A percentile compares a stretch with the other conserved stretches of the same genome.
Evolutionary conservation across 495 filamentous ascomycete genomes (phyloP).

Genomic region (Daldinia caldariorum): DNA sequence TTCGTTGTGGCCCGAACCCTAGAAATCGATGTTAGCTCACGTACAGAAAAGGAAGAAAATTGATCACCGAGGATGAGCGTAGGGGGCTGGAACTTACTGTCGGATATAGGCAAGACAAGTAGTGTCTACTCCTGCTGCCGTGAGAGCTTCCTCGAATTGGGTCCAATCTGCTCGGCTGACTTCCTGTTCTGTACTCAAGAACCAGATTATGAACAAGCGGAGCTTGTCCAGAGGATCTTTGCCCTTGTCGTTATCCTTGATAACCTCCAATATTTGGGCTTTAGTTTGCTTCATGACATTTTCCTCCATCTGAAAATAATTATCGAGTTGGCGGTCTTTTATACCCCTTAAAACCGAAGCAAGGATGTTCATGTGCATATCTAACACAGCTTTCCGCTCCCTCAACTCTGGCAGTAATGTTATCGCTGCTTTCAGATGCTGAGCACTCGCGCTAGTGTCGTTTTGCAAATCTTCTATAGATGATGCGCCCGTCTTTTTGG

Average conservation of each 20-base stretch:
- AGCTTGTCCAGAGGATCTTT: conserved; percentile 88
- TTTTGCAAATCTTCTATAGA: conserved; percentile 94
- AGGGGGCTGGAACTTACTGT: conserved; percentile 62
- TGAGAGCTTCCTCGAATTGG: conserved; percentile 87
- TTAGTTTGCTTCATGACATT: conserved; percentile 93
- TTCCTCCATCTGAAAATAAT: conserved; percentile 96
- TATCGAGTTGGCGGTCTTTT: conserved; percentile 93
- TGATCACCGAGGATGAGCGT: neutral
- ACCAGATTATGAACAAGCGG: conserved; percentile 96
- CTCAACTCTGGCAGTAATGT: conserved; percentile 90
- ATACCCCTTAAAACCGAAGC: conserved; percentile 86
- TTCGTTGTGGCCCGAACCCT: conserved; percentile 95
- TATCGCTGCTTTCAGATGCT: conserved; percentile 95
- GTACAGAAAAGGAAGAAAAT: neutral
- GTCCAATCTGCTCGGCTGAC: conserved; percentile 82
- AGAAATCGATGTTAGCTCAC: conserved; percentile 46
- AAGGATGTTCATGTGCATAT: conserved; percentile 99
- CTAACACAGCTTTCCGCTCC: conserved; percentile 88
- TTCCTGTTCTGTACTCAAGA: conserved; percentile 92
- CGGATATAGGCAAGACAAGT: conserved; percentile 85
- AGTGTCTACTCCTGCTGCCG: conserved; percentile 74
- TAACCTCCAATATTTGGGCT: conserved; percentile 84
- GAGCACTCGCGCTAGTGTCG: conserved; percentile 85
- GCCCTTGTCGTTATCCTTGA: conserved; percentile 83
- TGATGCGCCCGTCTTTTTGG: conserved; percentile 91